Percentiles rank a stretch among this genome's conserved stretches.
phyloP scores from a whole-genome alignment of 2,329 filamentous ascomycete genomes.

The Aspergillus pseudonomiae region DNA sequence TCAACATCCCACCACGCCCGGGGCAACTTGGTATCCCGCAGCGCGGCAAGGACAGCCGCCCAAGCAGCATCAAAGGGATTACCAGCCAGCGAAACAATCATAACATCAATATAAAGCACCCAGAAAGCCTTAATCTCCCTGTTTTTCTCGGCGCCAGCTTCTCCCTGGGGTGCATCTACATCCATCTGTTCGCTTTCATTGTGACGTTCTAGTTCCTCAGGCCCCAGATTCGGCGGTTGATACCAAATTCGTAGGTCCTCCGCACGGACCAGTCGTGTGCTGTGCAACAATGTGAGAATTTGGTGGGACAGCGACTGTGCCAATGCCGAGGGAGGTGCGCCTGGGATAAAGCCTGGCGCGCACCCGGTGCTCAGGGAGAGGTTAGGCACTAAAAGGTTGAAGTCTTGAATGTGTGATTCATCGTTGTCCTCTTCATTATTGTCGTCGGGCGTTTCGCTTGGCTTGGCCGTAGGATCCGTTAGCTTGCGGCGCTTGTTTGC shows the following conservation, averaged over 20 bases:
- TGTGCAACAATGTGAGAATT: conserved; percentile 75
- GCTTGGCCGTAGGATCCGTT: conserved; percentile 22
- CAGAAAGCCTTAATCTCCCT: conserved; percentile 80
- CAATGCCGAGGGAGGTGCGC: conserved; percentile 74
- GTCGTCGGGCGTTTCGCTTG: conserved; percentile 17
- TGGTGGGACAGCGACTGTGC: conserved; percentile 85
- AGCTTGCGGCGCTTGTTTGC: conserved; percentile 35
- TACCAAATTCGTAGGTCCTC: conserved; percentile 75
- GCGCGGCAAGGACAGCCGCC: conserved; percentile 78
- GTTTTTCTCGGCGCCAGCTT: conserved; percentile 26
- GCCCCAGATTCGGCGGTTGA: conserved; percentile 48
- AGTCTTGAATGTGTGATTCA: conserved; percentile 50
- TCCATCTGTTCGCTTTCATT: conserved; percentile 51
- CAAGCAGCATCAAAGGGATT: conserved; percentile 91
- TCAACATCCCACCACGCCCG: conserved; percentile 82
- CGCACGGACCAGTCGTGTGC: conserved; percentile 66
- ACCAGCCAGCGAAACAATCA: conserved; percentile 90
- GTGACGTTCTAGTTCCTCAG: conserved; percentile 33
- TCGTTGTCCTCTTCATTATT: conserved; percentile 48
- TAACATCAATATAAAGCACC: conserved; percentile 92
- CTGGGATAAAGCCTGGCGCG: conserved; percentile 81
- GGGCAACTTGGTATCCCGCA: conserved; percentile 77
- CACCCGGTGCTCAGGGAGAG: conserved; percentile 90
- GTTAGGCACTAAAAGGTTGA: conserved; percentile 85
- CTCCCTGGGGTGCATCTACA: conserved; percentile 49